These are phyloP conservation scores for Verticillium klebahnii DNA, from an alignment of 2,329 filamentous ascomycete species.

Conservation along the genomic window DNA sequence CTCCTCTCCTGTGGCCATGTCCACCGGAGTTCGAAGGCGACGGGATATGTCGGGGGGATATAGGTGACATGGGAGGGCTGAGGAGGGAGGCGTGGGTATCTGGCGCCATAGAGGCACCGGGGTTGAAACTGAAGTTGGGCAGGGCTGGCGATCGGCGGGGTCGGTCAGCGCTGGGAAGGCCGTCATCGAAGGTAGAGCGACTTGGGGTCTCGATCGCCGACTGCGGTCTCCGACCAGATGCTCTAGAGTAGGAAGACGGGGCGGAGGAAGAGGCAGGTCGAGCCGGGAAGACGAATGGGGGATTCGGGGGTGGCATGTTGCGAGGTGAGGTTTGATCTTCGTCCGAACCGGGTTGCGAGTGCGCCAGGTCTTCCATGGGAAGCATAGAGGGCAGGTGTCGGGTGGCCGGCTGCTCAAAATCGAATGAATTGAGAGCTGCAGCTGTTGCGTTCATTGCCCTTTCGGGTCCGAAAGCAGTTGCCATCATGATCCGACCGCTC, in stretches of 20 bases:
- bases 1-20: slow-evolving; percentile 74
- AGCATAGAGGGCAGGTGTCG: not conserved
- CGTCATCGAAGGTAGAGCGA: slow-evolving; percentile 4
- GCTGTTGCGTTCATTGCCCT: slow-evolving; percentile 22
- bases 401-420: not conserved
- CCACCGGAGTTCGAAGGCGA: slow-evolving; percentile 54
- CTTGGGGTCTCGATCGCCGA: slow-evolving; percentile 46
- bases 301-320: slow-evolving; percentile 47
- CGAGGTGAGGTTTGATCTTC: slow-evolving; percentile 25
- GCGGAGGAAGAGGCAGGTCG: slow-evolving; percentile 42
- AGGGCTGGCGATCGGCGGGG: slow-evolving; percentile 32
- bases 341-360: not conserved
- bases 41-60: slow-evolving; percentile 40
- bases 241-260: slow-evolving; percentile 42
- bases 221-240: slow-evolving; percentile 44
- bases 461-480: slow-evolving; percentile 33
- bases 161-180: slow-evolving; percentile 7
- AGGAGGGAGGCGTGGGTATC: slow-evolving; percentile 35
- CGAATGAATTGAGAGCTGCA: not conserved
- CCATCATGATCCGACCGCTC: slow-evolving; percentile 41
- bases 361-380: not conserved
- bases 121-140: slow-evolving; percentile 54
- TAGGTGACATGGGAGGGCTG: slow-evolving; percentile 49
- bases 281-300: slow-evolving; percentile 60
- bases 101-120: slow-evolving; percentile 32